Conservation (phyloP, 352 stramenopile genomes). For the Phytophthora megakarya region DNA sequence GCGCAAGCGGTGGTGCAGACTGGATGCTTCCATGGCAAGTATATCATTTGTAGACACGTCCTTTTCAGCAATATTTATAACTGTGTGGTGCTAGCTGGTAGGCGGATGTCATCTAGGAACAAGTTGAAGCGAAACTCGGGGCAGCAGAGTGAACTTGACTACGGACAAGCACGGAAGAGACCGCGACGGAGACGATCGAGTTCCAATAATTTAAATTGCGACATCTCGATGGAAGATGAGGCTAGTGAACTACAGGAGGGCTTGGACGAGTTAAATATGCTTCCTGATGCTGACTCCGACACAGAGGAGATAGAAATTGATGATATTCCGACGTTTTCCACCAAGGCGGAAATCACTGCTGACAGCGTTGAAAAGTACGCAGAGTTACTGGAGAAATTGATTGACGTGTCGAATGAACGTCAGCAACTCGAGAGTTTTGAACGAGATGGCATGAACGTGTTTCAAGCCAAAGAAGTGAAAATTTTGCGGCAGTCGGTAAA, state of each 20-base stretch:
- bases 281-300: conserved; percentile 12
- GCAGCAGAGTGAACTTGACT: conserved; percentile 15
- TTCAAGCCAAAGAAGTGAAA: conserved; percentile 59
- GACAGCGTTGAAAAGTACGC: conserved; percentile 75
- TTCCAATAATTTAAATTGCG: not conserved
- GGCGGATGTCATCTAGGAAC: conserved; percentile 3
- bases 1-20: conserved; percentile 56
- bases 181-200: conserved; percentile 19
- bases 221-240: conserved; percentile 17
- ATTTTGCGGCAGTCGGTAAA: conserved; percentile 68
- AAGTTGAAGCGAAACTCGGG: conserved; percentile 28
- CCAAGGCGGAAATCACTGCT: conserved; percentile 55
- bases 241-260: conserved; percentile 19
- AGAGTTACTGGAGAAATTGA: conserved; percentile 47
- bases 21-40: conserved; percentile 54
- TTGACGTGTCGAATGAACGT: conserved; percentile 43
- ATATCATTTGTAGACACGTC: not conserved
- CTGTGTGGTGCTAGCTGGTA: conserved; percentile 11
- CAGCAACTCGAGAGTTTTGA: conserved; percentile 41
- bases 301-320: conserved; percentile 23
- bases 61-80: not conserved
- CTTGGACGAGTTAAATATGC: conserved; percentile 29
- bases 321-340: conserved; percentile 44
- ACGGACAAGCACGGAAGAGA: conserved; percentile 12
- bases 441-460: conserved; percentile 44